Evolutionary conservation across 352 stramenopile species (phyloP).

Genomic region (Ochromonadaceae sp.): DNA sequence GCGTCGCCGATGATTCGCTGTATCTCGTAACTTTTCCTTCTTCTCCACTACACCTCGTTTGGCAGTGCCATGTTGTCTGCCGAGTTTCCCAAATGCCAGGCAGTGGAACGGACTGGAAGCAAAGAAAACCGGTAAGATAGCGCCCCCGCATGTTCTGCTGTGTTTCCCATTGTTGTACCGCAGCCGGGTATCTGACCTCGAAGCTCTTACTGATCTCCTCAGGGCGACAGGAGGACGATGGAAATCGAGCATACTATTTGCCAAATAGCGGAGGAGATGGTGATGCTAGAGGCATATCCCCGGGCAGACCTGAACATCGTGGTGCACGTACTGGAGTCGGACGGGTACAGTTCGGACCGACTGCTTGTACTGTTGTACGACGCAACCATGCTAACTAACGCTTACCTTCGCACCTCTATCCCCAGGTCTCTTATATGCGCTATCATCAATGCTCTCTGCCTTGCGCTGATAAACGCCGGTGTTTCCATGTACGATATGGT

Average conservation of each 20-base stretch:
- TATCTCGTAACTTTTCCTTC: too few relatives aligned
- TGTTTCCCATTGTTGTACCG: too few relatives aligned
- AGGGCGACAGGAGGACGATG: background rate
- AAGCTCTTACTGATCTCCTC: background rate
- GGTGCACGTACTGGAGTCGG: constrained; percentile 9
- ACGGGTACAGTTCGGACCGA: too few relatives aligned
- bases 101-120: background rate
- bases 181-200: too few relatives aligned
- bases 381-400: too few relatives aligned
- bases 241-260: background rate
- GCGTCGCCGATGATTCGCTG: too few relatives aligned
- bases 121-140: too few relatives aligned
- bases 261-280: background rate
- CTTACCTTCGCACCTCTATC: background rate
- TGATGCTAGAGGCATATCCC: constrained; percentile 10
- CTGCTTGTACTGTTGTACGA: too few relatives aligned
- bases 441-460: constrained; percentile 1
- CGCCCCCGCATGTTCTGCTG: too few relatives aligned
- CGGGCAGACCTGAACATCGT: background rate
- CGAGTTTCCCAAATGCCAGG: background rate
- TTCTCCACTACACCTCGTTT: too few relatives aligned
- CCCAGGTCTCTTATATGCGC: background rate
- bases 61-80: background rate
- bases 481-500: constrained; percentile 9
- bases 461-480: constrained; percentile 12